Evolutionary conservation across 1,284 basidiomycete species (phyloP).

Genomic region (Malassezia globosa): DNA sequence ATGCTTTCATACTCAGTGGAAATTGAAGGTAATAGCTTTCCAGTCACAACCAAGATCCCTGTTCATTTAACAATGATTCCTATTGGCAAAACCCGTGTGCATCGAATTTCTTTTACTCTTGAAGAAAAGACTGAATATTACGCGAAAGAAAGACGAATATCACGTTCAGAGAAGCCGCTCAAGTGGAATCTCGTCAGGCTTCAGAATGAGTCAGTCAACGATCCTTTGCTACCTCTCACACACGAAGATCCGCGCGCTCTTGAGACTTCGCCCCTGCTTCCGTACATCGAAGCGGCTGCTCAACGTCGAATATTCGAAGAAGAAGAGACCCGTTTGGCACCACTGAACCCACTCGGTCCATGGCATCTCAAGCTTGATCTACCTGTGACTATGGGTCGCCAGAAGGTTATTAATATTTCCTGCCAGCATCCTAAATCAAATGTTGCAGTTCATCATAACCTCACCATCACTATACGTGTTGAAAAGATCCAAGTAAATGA

Average conservation of each 20-base stretch:
- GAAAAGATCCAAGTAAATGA: slow-evolving; percentile 48
- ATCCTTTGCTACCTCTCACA: slow-evolving; percentile 58
- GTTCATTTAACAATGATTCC: slow-evolving; percentile 74
- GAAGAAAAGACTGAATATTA: slow-evolving; percentile 58
- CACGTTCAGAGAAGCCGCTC: slow-evolving; percentile 62
- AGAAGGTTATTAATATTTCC: slow-evolving; percentile 59
- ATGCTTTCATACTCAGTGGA: slow-evolving; percentile 72
- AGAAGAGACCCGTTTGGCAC: slow-evolving; percentile 47
- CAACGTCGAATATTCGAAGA: slow-evolving; percentile 24
- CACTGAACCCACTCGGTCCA: slow-evolving; percentile 53
- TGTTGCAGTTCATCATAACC: slow-evolving; percentile 63
- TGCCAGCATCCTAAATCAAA: slow-evolving; percentile 73
- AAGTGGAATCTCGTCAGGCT: slow-evolving; percentile 62
- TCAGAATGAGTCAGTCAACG: slow-evolving; percentile 53
- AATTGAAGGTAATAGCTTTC: slow-evolving; percentile 57
- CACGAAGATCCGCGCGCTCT: slow-evolving; percentile 50
- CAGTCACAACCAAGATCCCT: slow-evolving; percentile 68
- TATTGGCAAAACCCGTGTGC: slow-evolving; percentile 67
- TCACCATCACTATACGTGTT: slow-evolving; percentile 75
- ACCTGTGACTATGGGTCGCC: slow-evolving; percentile 35
- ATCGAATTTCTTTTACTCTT: slow-evolving; percentile 63
- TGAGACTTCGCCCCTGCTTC: slow-evolving; percentile 49
- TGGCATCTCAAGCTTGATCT: slow-evolving; percentile 52
- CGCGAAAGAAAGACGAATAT: slow-evolving; percentile 52
- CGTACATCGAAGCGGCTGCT: slow-evolving; percentile 30